Percentiles rank a stretch among this genome's conserved stretches.
These are phyloP conservation scores for Oryza meridionalis DNA, from an alignment of 176 grass and related monocot species.

Conservation along the genomic window DNA sequence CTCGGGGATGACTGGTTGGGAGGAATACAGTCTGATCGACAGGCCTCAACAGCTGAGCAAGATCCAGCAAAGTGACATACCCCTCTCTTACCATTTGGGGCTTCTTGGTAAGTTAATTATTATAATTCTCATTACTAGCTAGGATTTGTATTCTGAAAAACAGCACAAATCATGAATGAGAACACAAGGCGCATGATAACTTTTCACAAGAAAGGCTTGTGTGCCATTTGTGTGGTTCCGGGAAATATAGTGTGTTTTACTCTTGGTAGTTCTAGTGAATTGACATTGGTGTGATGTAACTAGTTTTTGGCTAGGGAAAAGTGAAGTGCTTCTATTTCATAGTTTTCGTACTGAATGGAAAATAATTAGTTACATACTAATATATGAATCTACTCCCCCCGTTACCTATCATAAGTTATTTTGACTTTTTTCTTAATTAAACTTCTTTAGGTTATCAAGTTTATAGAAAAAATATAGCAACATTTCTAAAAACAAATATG, in stretches of 20 bases:
- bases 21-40: conserved; percentile 73
- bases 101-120: conserved; percentile 56
- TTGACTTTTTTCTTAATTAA: too few relatives aligned
- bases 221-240: not conserved
- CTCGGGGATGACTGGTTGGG: conserved; percentile 81
- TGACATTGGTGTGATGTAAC: not conserved
- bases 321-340: not conserved
- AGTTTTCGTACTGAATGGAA: too few relatives aligned
- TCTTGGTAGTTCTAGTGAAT: not conserved
- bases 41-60: conserved; percentile 64
- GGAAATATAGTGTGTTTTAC: not conserved
- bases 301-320: not conserved
- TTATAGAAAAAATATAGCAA: too few relatives aligned
- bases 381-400: not conserved
- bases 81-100: conserved; percentile 79
- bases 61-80: conserved; percentile 56
- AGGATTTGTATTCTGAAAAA: not conserved
- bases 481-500: too few relatives aligned
- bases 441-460: too few relatives aligned
- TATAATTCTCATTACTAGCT: not conserved
- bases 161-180: not conserved
- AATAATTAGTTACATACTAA: not conserved
- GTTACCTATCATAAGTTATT: too few relatives aligned
- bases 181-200: not conserved
- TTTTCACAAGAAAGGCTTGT: not conserved